Conservation (phyloP, 192 early-diverging fungal genomes). For the Coemansia sp. region DNA sequence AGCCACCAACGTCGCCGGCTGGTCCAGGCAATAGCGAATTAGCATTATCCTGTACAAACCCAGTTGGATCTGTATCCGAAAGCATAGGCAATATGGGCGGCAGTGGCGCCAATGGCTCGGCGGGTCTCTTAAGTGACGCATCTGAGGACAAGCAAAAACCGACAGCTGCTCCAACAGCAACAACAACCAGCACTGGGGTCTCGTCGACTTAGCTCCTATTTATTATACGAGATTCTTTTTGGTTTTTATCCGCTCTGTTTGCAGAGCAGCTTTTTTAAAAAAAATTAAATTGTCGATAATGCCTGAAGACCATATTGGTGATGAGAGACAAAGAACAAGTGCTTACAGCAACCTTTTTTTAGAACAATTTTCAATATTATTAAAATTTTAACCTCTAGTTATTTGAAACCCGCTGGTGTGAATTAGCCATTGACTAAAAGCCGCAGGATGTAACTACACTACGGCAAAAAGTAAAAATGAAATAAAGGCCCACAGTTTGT, state of each 20-base stretch:
- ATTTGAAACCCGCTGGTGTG: no score
- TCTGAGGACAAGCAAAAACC: background rate
- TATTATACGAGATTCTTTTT: background rate
- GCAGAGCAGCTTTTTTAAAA: background rate
- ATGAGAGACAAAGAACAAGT: no score
- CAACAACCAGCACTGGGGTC: background rate
- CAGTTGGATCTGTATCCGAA: background rate
- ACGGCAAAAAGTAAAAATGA: no score
- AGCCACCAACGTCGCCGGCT: background rate
- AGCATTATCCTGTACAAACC: background rate
- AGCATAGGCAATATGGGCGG: background rate
- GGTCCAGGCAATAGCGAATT: background rate
- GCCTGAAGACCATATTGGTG: no score
- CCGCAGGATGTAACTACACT: no score
- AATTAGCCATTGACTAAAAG: no score
- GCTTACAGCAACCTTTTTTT: no score
- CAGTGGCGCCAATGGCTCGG: slow-evolving; percentile 8
- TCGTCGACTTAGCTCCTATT: background rate
- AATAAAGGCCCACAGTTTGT: no score
- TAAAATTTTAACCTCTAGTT: no score
- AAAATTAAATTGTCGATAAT: no score
- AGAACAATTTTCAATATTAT: no score
- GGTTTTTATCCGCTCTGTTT: background rate
- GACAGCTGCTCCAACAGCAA: background rate
- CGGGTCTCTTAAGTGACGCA: background rate